Base-by-base conservation (phyloP, 1,139 yeast species). In the Scheffersomyces lignicola region DNA sequence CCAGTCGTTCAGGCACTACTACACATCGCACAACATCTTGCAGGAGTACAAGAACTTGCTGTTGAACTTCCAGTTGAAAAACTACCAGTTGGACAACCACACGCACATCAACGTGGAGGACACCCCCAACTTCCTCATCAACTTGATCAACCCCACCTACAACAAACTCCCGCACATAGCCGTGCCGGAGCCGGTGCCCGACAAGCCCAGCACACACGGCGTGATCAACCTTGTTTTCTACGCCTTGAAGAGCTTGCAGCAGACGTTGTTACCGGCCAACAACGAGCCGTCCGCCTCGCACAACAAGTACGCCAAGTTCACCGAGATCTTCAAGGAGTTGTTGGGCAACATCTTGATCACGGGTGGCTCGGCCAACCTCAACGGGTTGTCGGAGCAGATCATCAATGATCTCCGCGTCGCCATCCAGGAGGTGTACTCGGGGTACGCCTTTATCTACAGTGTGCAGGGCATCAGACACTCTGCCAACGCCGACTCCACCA, bases 331-430 rank as follows among this genome's bases (percentile, higher is more conserved):
- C 49, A 65, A 62, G 40, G 62, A 54, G 25, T 57, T 69, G 34
- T 58, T 82, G 34, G 67, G 77, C n/a, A 82, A 80, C 50, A 73
- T 83, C 8, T 72, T 84, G 26, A 66, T 84, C 35, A 81, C 85
- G 4, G 92, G 94, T 22, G 80, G 83, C 7, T 59, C 79, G 1
- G 73, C 88, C 2, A 61, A 76, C 38, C 64, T 80, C 18, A 72
- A 75, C 15, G 87, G 86, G 3, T 62, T 83, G 39, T 77, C 78
- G 32, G 81, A 76, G 43, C 72, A 86, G 49, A 60, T 84, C 7
- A 61, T 79, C 26, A 76, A 76, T 45, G 90, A 83, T 46, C 59
- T 80, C 38, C 60, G 72, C 31, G 69, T 75, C 41, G 60, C 73
- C 37, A 58, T 65, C 12, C 63, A 65, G 21, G 62, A 63, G 42